These are phyloP conservation scores for Hypoxylon sp. DNA, from an alignment of 2,329 filamentous ascomycete species.

Conservation along the genomic window DNA sequence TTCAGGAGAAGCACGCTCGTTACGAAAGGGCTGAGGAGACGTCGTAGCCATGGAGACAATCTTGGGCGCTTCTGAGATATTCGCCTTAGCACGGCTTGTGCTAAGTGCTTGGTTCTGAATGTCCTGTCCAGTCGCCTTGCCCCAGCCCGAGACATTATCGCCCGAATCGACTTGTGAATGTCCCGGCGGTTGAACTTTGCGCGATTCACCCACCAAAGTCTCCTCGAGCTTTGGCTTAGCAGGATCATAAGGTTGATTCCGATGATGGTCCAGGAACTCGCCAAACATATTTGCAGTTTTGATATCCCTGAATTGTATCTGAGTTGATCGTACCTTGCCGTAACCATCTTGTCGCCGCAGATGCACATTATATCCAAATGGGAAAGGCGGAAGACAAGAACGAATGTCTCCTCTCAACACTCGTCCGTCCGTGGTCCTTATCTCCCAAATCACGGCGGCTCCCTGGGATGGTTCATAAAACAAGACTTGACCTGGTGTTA, in stretches of 20 bases:
- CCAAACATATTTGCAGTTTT: neutral
- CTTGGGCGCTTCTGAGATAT: neutral
- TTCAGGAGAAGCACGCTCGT: neutral
- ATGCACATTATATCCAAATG: neutral
- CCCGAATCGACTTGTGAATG: neutral
- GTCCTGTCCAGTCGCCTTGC: no score
- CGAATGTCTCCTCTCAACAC: slow-evolving; percentile 45
- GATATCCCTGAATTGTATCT: neutral
- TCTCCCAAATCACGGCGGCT: slow-evolving; percentile 34
- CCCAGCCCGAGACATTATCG: neutral
- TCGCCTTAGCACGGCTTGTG: neutral
- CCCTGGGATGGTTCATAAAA: slow-evolving; percentile 36
- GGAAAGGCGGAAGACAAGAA: slow-evolving; percentile 18
- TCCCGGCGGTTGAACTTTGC: neutral
- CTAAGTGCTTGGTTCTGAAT: neutral
- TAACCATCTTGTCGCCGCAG: neutral
- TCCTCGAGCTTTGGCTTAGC: neutral
- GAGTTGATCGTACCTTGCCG: neutral
- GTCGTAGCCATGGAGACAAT: neutral
- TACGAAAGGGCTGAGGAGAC: neutral
- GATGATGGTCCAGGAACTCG: neutral
- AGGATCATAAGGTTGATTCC: neutral
- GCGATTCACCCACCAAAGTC: neutral
- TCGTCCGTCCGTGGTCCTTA: slow-evolving; percentile 3
- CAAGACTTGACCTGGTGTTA: slow-evolving; percentile 16